These are phyloP conservation scores for Candida coquimbonensis DNA, from an alignment of 805 yeast genomes.

Conservation along the genomic window DNA sequence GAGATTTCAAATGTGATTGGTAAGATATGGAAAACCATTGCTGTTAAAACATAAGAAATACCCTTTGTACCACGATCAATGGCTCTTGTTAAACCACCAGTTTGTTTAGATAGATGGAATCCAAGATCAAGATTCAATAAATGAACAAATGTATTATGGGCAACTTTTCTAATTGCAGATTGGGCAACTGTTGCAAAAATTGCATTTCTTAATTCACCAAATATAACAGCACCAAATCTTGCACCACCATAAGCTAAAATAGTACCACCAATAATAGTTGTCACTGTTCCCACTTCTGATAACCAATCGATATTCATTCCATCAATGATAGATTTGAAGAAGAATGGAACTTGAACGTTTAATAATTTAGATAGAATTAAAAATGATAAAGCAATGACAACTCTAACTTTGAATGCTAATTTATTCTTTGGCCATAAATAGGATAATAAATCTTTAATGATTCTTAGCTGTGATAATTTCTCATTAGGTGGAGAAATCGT, in stretches of 20 bases:
- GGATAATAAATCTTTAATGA: constrained; percentile 54
- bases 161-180: constrained; percentile 85
- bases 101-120: constrained; percentile 86
- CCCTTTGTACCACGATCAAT: constrained; percentile 98
- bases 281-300: constrained; percentile 51
- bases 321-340: constrained; percentile 83
- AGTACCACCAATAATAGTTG: constrained; percentile 58
- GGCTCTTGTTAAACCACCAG: constrained; percentile 94
- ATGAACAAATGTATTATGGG: constrained; percentile 80
- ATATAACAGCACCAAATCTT: constrained; percentile 86
- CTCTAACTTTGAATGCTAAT: constrained; percentile 61
- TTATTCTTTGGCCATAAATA: constrained; percentile 82
- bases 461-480: constrained; percentile 36
- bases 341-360: constrained; percentile 94
- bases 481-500: not conserved
- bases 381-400: constrained; percentile 64
- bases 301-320: constrained; percentile 89
- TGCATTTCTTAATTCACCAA: constrained; percentile 93
- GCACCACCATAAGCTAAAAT: constrained; percentile 90
- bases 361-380: constrained; percentile 76
- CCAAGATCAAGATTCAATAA: constrained; percentile 77
- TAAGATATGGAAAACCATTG: constrained; percentile 95
- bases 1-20: constrained; percentile 90
- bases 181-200: constrained; percentile 95
- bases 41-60: constrained; percentile 83